Evolutionary conservation across 2,329 filamentous ascomycete genomes (phyloP).

Genomic region (Dichotomopilus funicola): DNA sequence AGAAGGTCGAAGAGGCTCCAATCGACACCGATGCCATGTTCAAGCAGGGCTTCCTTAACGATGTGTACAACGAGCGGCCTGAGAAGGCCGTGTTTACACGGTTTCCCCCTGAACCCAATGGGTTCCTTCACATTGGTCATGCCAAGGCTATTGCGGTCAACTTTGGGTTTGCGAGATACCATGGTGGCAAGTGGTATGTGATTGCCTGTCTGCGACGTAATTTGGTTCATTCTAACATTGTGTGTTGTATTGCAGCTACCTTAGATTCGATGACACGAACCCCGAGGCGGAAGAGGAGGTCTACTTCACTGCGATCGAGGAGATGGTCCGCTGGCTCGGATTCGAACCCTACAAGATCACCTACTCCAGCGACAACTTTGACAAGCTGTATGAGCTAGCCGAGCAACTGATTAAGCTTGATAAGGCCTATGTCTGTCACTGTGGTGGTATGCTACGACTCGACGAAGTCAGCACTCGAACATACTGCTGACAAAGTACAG

Average conservation of each 20-base stretch:
- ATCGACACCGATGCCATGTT: conserved; percentile 64
- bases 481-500: conserved; percentile 26
- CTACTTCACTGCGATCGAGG: conserved; percentile 62
- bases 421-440: conserved; percentile 81
- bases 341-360: conserved; percentile 77
- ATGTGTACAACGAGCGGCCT: conserved; percentile 64
- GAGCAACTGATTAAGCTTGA: conserved; percentile 72
- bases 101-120: conserved; percentile 85
- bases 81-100: conserved; percentile 58
- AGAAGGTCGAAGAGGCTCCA: conserved; percentile 26
- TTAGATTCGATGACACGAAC: conserved; percentile 92
- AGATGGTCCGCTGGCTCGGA: conserved; percentile 61
- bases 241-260: conserved; percentile 39
- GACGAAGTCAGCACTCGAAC: not conserved
- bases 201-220: not conserved
- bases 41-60: conserved; percentile 68
- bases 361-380: conserved; percentile 85
- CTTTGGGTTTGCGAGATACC: conserved; percentile 84
- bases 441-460: conserved; percentile 30
- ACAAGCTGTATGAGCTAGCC: conserved; percentile 78
- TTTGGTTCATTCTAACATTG: not conserved
- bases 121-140: conserved; percentile 88
- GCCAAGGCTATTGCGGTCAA: conserved; percentile 94
- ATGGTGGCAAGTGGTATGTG: conserved; percentile 55
- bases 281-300: conserved; percentile 86